Evolutionary conservation across 108 stramenopile species (phyloP).

Genomic region (Pelagomonas calceolata): DNA sequence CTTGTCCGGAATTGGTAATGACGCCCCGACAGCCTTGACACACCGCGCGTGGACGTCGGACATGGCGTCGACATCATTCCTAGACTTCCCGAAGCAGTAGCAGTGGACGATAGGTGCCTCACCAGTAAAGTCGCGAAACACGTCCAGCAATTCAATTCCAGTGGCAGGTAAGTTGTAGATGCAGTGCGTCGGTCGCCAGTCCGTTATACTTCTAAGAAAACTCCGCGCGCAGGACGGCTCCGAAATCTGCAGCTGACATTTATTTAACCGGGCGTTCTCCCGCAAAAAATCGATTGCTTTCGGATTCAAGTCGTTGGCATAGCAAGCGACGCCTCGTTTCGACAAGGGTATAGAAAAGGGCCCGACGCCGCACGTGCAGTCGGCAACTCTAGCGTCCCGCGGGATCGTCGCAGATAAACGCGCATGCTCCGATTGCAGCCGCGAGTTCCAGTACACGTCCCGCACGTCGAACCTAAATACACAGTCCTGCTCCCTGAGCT

Average conservation of each 20-base stretch:
- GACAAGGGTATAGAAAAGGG: slow-evolving; percentile 90
- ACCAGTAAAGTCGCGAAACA: not conserved
- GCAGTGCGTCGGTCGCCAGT: not conserved
- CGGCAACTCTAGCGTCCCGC: slow-evolving; percentile 58
- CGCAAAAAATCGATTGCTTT: slow-evolving; percentile 46
- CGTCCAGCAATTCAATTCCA: not conserved
- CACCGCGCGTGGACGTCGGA: not conserved
- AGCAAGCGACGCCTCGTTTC: slow-evolving; percentile 28
- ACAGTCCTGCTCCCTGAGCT: slow-evolving; percentile 75
- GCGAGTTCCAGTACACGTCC: slow-evolving; percentile 93
- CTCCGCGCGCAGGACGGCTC: not conserved
- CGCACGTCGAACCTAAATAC: slow-evolving; percentile 76
- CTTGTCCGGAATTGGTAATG: not conserved
- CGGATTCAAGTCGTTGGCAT: slow-evolving; percentile 86
- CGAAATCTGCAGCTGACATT: not conserved
- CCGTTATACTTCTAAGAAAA: not conserved
- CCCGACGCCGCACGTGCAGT: slow-evolving; percentile 90
- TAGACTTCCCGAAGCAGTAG: not conserved
- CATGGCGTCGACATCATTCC: not conserved
- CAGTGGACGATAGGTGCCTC: not conserved
- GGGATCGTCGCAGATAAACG: slow-evolving; percentile 63
- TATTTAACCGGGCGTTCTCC: slow-evolving; percentile 37
- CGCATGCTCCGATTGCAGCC: slow-evolving; percentile 73
- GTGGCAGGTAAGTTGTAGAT: not conserved
- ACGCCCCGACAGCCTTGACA: not conserved